phyloP scores from a whole-genome alignment of 1,139 yeast genomes.

The Kazachstania sp. region DNA sequence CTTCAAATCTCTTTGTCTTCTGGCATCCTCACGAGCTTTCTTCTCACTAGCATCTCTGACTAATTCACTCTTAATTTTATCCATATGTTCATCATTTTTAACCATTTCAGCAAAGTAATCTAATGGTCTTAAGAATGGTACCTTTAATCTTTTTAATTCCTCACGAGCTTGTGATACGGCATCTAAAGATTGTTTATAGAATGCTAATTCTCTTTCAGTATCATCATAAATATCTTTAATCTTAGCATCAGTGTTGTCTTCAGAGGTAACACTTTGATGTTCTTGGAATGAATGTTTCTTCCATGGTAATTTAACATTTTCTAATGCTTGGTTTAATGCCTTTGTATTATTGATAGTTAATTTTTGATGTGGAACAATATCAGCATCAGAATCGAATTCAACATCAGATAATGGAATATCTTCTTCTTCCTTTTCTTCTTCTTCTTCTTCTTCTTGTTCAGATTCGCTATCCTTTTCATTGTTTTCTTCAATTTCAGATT shows the following conservation, averaged over 20 bases:
- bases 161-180: slow-evolving; percentile 72
- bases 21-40: slow-evolving; percentile 89
- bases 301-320: slow-evolving; percentile 68
- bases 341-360: slow-evolving; percentile 68
- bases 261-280: slow-evolving; percentile 66
- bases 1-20: slow-evolving; percentile 88
- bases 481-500: slow-evolving; percentile 37
- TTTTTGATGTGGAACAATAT: slow-evolving; percentile 81
- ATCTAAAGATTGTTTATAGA: slow-evolving; percentile 85
- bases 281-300: slow-evolving; percentile 65
- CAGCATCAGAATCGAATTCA: slow-evolving; percentile 78
- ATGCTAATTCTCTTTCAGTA: slow-evolving; percentile 75
- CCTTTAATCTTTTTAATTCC: slow-evolving; percentile 53
- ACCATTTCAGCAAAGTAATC: slow-evolving; percentile 99
- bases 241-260: slow-evolving; percentile 48
- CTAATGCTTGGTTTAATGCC: slow-evolving; percentile 60
- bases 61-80: slow-evolving; percentile 73
- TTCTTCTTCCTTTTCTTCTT: slow-evolving; percentile 45
- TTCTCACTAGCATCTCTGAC: slow-evolving; percentile 81
- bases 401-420: slow-evolving; percentile 72
- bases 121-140: slow-evolving; percentile 85
- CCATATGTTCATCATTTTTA: slow-evolving; percentile 97
- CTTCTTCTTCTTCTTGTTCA: no score
- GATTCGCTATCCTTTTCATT: slow-evolving; percentile 38
- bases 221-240: slow-evolving; percentile 92